Conservation (phyloP, 805 yeast genomes). For the Lachancea kluyveri region DNA sequence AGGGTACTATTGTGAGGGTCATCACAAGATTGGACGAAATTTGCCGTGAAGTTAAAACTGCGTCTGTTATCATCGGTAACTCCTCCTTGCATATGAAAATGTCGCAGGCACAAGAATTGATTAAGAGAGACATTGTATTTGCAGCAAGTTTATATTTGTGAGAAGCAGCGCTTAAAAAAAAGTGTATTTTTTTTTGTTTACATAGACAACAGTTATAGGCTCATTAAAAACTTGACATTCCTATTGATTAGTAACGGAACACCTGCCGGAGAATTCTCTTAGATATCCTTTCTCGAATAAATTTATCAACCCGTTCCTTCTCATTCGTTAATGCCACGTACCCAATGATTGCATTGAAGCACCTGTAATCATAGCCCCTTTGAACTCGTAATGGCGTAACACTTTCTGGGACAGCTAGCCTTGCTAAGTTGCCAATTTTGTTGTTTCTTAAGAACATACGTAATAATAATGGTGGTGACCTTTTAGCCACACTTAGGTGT, state of each 20-base stretch:
- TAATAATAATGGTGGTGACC: conserved; percentile 8
- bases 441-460: conserved; percentile 10
- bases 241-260: conserved; percentile 3
- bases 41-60: conserved; percentile 89
- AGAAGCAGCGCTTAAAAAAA: not conserved
- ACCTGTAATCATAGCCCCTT: conserved; percentile 11
- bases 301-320: conserved; percentile 11
- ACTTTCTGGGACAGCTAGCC: conserved; percentile 15
- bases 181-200: not conserved
- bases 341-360: conserved; percentile 23
- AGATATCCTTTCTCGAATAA: conserved; percentile 18
- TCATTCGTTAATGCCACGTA: conserved; percentile 17
- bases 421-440: conserved; percentile 9
- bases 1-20: conserved; percentile 95
- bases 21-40: conserved; percentile 91
- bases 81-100: conserved; percentile 82
- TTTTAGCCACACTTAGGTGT: conserved; percentile 11
- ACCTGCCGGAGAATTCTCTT: conserved; percentile 5
- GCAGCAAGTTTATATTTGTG: conserved; percentile 88
- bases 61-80: conserved; percentile 92
- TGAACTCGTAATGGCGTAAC: conserved; percentile 19
- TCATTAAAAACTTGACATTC: no score
- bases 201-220: no score
- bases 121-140: conserved; percentile 94
- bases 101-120: conserved; percentile 87